Evolutionary conservation across 768 basidiomycete species (phyloP).

Genomic region (Leucocoprinus sp.): DNA sequence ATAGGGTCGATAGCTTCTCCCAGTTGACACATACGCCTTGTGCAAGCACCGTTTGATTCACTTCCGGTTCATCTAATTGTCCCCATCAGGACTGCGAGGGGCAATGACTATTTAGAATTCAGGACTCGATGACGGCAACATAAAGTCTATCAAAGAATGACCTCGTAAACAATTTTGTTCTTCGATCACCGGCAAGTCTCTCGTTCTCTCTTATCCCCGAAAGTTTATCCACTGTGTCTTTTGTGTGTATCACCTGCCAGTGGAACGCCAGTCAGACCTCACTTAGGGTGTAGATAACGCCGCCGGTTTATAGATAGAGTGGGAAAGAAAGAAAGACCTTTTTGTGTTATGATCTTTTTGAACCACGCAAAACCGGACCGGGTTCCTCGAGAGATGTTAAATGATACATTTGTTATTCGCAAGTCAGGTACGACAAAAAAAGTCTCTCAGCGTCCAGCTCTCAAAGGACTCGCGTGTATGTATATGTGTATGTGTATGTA

Average conservation of each 20-base stretch:
- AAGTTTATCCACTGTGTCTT: not conserved
- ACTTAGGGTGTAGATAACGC: not conserved
- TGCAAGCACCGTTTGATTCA: not conserved
- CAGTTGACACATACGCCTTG: not conserved
- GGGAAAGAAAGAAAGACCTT: no score
- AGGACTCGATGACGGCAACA: not conserved
- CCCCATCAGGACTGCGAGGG: not conserved
- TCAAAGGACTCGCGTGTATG: no score
- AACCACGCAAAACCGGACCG: no score
- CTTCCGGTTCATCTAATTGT: slow-evolving; percentile 1
- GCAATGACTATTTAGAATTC: not conserved
- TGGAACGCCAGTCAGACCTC: no score
- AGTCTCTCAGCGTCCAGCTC: no score
- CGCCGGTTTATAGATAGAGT: not conserved
- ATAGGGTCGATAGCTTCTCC: not conserved
- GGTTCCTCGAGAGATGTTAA: no score
- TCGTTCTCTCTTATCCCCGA: slow-evolving; percentile 9
- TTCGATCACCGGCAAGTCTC: slow-evolving; percentile 9
- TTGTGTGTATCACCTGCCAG: no score
- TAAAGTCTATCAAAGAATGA: not conserved
- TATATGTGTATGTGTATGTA: no score
- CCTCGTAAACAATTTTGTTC: not conserved
- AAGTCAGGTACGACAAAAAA: no score
- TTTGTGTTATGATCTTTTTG: no score
- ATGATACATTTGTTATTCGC: no score